Percentiles rank a stretch among this genome's conserved stretches.
Conservation (phyloP, 164 flowering plant species). For the Vitis riparia region DNA sequence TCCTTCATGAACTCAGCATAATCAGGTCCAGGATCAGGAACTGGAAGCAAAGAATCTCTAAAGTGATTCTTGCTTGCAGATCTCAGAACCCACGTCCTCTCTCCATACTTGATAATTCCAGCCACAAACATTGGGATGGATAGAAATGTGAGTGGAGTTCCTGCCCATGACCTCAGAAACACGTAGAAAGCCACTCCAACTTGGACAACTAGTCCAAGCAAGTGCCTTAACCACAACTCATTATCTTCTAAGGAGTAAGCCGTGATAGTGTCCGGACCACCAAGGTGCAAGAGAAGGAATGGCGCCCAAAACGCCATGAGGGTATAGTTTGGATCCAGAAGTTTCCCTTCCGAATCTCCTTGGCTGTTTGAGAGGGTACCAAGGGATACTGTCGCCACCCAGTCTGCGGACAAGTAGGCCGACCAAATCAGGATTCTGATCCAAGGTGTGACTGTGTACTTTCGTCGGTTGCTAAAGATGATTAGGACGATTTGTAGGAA, state of each 20-base stretch:
- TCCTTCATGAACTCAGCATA: not conserved
- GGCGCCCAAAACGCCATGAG: constrained; percentile 24
- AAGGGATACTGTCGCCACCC: constrained; percentile 16
- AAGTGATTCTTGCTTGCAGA: constrained; percentile 5
- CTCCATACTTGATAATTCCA: constrained; percentile 27
- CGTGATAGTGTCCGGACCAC: constrained; percentile 32
- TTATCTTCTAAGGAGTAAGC: constrained; percentile 34
- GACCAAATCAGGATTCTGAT: constrained; percentile 15
- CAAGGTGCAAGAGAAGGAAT: constrained; percentile 29
- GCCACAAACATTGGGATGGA: constrained; percentile 13
- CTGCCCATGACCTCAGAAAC: not conserved
- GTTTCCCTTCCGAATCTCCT: not conserved
- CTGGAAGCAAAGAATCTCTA: not conserved
- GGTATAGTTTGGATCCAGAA: not conserved
- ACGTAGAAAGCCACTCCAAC: not conserved
- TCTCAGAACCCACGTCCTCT: constrained; percentile 12
- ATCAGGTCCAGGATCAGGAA: not conserved
- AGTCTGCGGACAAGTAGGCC: constrained; percentile 19
- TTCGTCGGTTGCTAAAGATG: constrained; percentile 11
- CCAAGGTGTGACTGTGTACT: not conserved
- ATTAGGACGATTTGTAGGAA: constrained; percentile 16
- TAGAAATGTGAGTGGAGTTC: not conserved
- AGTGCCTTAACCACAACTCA: constrained; percentile 25
- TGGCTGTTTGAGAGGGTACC: constrained; percentile 8
- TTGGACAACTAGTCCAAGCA: constrained; percentile 9